These are phyloP conservation scores for Miscanthus lutarioriparius DNA, from an alignment of 176 grass and related monocot species.

Conservation along the genomic window DNA sequence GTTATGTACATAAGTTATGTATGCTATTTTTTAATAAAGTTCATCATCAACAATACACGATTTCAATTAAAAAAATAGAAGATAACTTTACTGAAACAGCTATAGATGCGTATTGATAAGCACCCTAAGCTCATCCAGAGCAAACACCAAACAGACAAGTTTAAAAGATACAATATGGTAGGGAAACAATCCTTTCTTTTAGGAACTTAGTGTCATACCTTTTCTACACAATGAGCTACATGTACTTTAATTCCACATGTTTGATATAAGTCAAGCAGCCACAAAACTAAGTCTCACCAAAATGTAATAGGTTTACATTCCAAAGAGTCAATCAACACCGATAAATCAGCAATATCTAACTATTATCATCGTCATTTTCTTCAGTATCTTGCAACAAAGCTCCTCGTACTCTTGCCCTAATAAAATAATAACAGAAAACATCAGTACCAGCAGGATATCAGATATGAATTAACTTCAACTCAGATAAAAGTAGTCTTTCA, in stretches of 20 bases:
- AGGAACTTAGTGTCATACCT: background rate
- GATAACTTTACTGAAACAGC: background rate
- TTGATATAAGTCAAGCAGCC: background rate
- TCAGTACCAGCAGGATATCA: background rate
- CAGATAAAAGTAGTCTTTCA: slow-evolving; percentile 17
- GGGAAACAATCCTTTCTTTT: background rate
- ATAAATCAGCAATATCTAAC: slow-evolving; percentile 25
- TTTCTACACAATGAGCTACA: background rate
- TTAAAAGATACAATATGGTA: background rate
- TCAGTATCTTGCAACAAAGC: slow-evolving; percentile 68
- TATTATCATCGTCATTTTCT: slow-evolving; percentile 56
- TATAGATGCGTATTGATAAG: background rate
- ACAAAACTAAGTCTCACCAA: background rate
- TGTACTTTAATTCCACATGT: slow-evolving; percentile 33
- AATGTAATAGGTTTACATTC: slow-evolving; percentile 10
- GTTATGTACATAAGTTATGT: background rate
- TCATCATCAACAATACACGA: background rate
- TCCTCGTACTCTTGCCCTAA: slow-evolving; percentile 69
- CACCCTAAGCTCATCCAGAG: background rate
- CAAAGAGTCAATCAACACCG: background rate
- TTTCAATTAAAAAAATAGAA: background rate
- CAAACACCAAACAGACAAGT: background rate
- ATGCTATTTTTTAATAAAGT: background rate
- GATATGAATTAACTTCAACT: slow-evolving; percentile 24
- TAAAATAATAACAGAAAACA: slow-evolving; percentile 13